A percentile compares a stretch with the other conserved stretches of the same genome.
Evolutionary conservation across 345 rosid genomes (phyloP).

Genomic region (Stellera chamaejasme): DNA sequence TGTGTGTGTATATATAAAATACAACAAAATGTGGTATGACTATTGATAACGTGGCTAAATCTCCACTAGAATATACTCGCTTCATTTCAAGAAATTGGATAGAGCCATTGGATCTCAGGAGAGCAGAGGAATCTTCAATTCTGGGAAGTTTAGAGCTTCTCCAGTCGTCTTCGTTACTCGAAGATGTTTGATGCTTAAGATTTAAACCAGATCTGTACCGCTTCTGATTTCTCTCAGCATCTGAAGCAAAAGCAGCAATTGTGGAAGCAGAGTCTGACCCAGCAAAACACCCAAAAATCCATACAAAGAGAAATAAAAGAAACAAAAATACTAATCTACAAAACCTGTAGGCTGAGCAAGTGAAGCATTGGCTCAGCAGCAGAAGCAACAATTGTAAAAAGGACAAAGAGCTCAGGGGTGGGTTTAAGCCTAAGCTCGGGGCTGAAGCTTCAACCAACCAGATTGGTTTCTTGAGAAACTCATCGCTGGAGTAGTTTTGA

Average conservation of each 20-base stretch:
- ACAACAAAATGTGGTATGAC: too few relatives aligned
- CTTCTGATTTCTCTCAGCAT: conserved; percentile 43
- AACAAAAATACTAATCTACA: conserved; percentile 11
- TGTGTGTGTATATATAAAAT: too few relatives aligned
- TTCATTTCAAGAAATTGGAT: too few relatives aligned
- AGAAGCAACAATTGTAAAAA: neutral
- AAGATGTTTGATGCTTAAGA: conserved; percentile 44
- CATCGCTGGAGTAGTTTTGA: too few relatives aligned
- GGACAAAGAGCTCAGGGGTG: conserved; percentile 9
- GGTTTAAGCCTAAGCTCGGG: conserved; percentile 8
- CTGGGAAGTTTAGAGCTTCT: conserved; percentile 42
- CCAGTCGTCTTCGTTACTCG: conserved; percentile 33
- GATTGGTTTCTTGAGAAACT: too few relatives aligned
- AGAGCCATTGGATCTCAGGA: conserved; percentile 28
- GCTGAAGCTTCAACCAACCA: conserved; percentile 15
- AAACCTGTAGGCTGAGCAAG: conserved; percentile 9
- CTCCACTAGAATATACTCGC: too few relatives aligned
- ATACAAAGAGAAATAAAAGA: conserved; percentile 15
- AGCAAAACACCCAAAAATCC: conserved; percentile 50
- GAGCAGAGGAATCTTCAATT: conserved; percentile 22
- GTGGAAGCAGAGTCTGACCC: conserved; percentile 24
- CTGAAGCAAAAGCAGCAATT: conserved; percentile 28
- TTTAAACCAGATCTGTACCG: conserved; percentile 49
- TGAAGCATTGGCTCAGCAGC: conserved; percentile 8
- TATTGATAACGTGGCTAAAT: too few relatives aligned